Percentiles rank a stretch among this genome's conserved stretches.
These are phyloP conservation scores for Begonia peltatifolia DNA, from an alignment of 306 rosid genomes.

Conservation along the genomic window DNA sequence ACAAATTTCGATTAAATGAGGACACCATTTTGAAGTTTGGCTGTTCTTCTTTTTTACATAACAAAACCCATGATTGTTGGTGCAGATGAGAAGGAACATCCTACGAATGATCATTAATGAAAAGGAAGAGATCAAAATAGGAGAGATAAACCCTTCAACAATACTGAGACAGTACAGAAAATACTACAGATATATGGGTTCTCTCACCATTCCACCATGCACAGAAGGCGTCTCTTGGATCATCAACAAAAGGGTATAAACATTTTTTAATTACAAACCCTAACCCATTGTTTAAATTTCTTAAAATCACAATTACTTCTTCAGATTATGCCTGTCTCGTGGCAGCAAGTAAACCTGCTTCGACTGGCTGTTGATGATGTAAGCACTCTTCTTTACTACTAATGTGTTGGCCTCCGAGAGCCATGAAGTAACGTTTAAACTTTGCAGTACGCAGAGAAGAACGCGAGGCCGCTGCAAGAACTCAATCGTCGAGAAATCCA, in stretches of 20 bases:
- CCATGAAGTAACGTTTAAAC: too few relatives aligned
- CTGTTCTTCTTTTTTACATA: too few relatives aligned
- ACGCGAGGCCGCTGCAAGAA: constrained; percentile 17
- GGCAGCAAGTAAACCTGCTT: constrained; percentile 24
- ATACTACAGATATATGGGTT: constrained; percentile 54
- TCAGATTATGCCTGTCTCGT: constrained; percentile 33
- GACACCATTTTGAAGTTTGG: too few relatives aligned
- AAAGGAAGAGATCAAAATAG: constrained; percentile 18
- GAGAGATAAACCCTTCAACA: constrained; percentile 34
- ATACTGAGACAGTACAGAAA: constrained; percentile 27
- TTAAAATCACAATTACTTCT: neutral
- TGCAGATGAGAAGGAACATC: too few relatives aligned
- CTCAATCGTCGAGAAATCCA: constrained; percentile 8
- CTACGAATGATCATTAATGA: constrained; percentile 12
- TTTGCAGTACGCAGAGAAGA: constrained; percentile 16
- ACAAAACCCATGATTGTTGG: too few relatives aligned
- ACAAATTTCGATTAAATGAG: too few relatives aligned
- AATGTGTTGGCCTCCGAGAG: too few relatives aligned
- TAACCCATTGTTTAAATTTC: neutral
- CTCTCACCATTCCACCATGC: constrained; percentile 72
- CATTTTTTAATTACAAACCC: too few relatives aligned
- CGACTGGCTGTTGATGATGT: constrained; percentile 39
- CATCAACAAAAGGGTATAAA: constrained; percentile 33
- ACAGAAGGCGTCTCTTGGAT: constrained; percentile 68
- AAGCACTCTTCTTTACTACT: constrained; percentile 8